phyloP scores from a whole-genome alignment of 495 filamentous ascomycete species.

The Aspergillus nidulans region DNA sequence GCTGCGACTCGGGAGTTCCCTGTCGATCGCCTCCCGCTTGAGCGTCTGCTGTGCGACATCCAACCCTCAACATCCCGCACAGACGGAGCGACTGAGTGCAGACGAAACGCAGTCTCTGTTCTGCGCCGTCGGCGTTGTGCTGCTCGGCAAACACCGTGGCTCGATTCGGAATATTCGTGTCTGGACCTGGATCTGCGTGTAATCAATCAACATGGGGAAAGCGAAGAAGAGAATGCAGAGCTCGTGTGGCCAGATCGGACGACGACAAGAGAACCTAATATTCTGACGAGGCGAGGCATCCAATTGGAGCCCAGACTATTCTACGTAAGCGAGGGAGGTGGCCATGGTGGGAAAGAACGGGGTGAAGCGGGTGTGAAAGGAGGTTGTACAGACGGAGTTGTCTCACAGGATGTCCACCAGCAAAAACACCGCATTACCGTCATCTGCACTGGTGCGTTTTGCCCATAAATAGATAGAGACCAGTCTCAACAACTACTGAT shows the following conservation, averaged over 20 bases:
- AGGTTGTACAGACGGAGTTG: conserved; percentile 8
- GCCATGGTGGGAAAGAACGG: neutral
- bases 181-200: neutral
- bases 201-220: neutral
- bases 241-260: neutral
- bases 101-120: neutral
- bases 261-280: neutral
- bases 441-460: neutral
- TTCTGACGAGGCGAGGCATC: neutral
- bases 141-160: conserved; percentile 1
- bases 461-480: neutral
- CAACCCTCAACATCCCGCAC: conserved; percentile 5
- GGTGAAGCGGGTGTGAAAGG: neutral
- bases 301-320: conserved; percentile 1
- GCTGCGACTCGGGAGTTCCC: conserved; percentile 4
- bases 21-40: conserved; percentile 6
- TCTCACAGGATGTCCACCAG: neutral
- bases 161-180: neutral
- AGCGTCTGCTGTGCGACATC: conserved; percentile 9
- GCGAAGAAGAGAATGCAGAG: neutral
- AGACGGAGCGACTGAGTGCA: neutral
- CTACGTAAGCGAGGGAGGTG: neutral
- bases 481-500: neutral
- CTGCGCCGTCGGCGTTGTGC: neutral
- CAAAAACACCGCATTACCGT: neutral